These are phyloP conservation scores for Raddia distichophylla DNA, from an alignment of 176 grass and related monocot species.

Conservation along the genomic window DNA sequence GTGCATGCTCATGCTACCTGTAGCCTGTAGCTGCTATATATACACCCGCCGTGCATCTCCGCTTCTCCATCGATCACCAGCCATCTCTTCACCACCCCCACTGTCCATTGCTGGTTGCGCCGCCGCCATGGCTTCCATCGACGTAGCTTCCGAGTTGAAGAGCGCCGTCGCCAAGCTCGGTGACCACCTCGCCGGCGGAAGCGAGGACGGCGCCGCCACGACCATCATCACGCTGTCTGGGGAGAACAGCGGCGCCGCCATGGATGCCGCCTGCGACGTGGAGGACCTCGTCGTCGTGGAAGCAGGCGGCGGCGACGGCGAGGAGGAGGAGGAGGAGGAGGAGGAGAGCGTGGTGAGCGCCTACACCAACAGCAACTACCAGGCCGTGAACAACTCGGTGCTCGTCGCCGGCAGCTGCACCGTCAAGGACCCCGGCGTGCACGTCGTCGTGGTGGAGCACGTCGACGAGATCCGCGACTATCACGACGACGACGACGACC, in stretches of 20 bases:
- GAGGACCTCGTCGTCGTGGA: slow-evolving; percentile 56
- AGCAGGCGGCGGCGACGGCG: neutral
- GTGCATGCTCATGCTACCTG: too few relatives aligned
- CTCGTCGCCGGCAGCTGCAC: slow-evolving; percentile 68
- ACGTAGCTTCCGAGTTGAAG: slow-evolving; percentile 40
- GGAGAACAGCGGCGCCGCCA: slow-evolving; percentile 68
- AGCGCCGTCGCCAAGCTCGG: slow-evolving; percentile 60
- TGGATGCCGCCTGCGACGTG: slow-evolving; percentile 42
- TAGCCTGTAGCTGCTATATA: slow-evolving; percentile 8
- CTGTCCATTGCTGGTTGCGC: neutral
- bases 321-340: neutral
- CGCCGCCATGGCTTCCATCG: slow-evolving; percentile 36
- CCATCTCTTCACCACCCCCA: neutral
- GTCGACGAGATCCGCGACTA: slow-evolving; percentile 41
- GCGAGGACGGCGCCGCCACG: neutral
- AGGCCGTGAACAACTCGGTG: slow-evolving; percentile 96
- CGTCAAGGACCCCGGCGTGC: slow-evolving; percentile 73
- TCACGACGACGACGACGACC: slow-evolving; percentile 38
- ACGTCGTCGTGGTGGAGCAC: slow-evolving; percentile 64
- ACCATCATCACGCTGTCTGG: slow-evolving; percentile 68
- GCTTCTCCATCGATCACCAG: neutral
- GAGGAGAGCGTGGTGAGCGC: slow-evolving; percentile 34
- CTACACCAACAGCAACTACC: slow-evolving; percentile 95
- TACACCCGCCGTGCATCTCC: neutral
- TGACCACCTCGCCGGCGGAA: slow-evolving; percentile 45